Evolutionary conservation across 2,329 filamentous ascomycete genomes (phyloP), one percentile per base, ranked within the genome.

Genomic region (Stromatinia cepivora): DNA sequence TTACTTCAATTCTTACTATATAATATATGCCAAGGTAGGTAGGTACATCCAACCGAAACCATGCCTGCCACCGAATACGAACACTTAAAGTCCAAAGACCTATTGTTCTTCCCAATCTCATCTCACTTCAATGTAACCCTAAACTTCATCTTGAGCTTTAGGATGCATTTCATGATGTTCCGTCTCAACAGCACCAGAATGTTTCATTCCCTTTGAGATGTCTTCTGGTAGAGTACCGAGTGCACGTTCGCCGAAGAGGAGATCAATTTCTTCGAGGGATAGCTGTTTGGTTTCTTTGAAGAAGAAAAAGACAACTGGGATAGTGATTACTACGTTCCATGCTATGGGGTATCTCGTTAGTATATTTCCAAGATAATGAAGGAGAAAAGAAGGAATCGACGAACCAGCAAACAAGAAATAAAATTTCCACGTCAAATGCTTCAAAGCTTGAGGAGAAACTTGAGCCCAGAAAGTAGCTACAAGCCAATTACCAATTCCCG

Each of bases 401-500:
- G 20, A 59, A 71, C 71, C 71, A 28, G 85, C 84, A 68, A 87
- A 88, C 22, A 88, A 80, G 70, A 88, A 84, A 77, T 87, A 88
- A 71, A 84, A 88, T 72, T 80, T 83, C 81, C 84, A 87, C 0
- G 80, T 80, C 36, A 87, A 82, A 2, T 81, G 75, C 0, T 77
- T 80, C 2, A 85, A 76, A 0, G 82, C 86, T 67, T 83, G 83
- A 0, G 86, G 87, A 3, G 82, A 84, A 4, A 88, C 83, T 74
- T 89, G 87, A 10, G 83, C 83, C 81, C 86, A 88, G 39, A 89
- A 80, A 0, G 86, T 87, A 42, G 84, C 83, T 22, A 88, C 84
- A 4, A 86, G 79, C 86, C 85, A 88, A 73, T 87, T 88, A 1
- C 85, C 85, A 57, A 88, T 81, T 61, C 82, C 85, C 0, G 86